Base-by-base conservation (phyloP, 225 moss, liverwort and hornwort genomes). In the Straminergon stramineum region DNA sequence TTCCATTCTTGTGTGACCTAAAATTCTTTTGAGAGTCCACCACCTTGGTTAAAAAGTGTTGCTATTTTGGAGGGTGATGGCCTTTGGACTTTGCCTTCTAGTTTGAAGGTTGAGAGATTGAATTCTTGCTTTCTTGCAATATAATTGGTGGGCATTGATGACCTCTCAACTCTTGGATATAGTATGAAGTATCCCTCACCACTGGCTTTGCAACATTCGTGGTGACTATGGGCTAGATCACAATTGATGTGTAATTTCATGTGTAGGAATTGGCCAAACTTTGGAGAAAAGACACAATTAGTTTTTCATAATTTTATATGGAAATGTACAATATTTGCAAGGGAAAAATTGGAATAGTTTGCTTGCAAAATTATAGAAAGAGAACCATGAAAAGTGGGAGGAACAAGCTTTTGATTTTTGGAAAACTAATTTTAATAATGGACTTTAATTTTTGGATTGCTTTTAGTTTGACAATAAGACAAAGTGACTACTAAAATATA, bases 1-100 rank as follows among this genome's bases (percentile, higher is more conserved):
- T 67, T 67, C 5, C 3, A 66, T 66, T 66, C 35, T 3, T 6
- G 2, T 11, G 10, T 1, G 0, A 67, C 0, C 20, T 6, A 37
- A 68, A 68, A 2, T 12, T 68, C 7, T 2, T 20, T 21, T 1
- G 1, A 11, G 1, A 37, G 2, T 21, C 0, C 1, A 0, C 21
- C 3, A 0, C 21, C 21, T 37, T 37, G 11, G 6, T 68, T 5
- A 11, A 11, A 52, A 37, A 68, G 6, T 21, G 6, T 0, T 37
- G 6, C 6, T 11, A 68, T 37, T 67, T 37, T 4, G 6, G 37
- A 37, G 2, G 20, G 12, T 0, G 0, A 21, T 21, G 6, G 10
- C 67, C 37, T 68, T 37, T 68, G 7, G 1, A 37, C 68, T 68
- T 68, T 68, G 2, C 4, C 12, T 68, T 21, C 0, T 21, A 37